A percentile compares a stretch with the other conserved stretches of the same genome.
Evolutionary conservation across 2,329 filamentous ascomycete genomes (phyloP).

Genomic region (Colletotrichum sp.): DNA sequence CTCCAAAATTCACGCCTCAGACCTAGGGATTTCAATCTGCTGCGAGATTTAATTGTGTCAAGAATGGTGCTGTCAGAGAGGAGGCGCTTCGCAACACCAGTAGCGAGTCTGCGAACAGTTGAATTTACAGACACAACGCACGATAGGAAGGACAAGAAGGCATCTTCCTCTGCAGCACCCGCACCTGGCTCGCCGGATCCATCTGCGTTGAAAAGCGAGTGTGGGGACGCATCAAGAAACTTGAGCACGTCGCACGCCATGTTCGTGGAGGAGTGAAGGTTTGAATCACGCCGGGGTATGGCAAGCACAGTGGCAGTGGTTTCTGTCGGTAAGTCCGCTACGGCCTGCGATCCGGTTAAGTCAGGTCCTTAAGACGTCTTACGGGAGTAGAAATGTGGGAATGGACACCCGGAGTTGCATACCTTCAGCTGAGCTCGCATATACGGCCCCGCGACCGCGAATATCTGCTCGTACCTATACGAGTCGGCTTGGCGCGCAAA

Average conservation of each 20-base stretch:
- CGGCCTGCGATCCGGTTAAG: conserved; percentile 32
- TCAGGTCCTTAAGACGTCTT: neutral
- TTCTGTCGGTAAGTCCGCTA: conserved; percentile 42
- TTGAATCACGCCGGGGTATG: conserved; percentile 44
- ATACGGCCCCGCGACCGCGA: conserved; percentile 59
- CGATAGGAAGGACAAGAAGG: conserved; percentile 57
- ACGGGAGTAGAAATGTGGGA: neutral
- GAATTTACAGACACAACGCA: conserved; percentile 59
- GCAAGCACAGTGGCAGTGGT: conserved; percentile 32
- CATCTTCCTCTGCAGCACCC: conserved; percentile 33
- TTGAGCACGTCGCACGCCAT: conserved; percentile 59
- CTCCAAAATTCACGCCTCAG: conserved; percentile 56
- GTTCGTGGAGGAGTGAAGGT: conserved; percentile 39
- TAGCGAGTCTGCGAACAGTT: conserved; percentile 52
- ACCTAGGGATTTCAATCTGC: conserved; percentile 37
- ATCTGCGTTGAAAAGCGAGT: conserved; percentile 48
- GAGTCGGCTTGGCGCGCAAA: conserved; percentile 60
- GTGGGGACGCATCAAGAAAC: conserved; percentile 59
- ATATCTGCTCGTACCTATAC: conserved; percentile 58
- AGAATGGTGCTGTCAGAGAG: conserved; percentile 44
- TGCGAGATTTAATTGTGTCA: conserved; percentile 37
- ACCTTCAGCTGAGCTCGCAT: conserved; percentile 64
- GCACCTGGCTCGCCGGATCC: neutral
- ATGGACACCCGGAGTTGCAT: conserved; percentile 17
- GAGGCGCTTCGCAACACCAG: conserved; percentile 52